Percentiles rank a stretch among this genome's conserved stretches.
Conservation (phyloP, 164 flowering plant genomes). For the Houttuynia cordata region DNA sequence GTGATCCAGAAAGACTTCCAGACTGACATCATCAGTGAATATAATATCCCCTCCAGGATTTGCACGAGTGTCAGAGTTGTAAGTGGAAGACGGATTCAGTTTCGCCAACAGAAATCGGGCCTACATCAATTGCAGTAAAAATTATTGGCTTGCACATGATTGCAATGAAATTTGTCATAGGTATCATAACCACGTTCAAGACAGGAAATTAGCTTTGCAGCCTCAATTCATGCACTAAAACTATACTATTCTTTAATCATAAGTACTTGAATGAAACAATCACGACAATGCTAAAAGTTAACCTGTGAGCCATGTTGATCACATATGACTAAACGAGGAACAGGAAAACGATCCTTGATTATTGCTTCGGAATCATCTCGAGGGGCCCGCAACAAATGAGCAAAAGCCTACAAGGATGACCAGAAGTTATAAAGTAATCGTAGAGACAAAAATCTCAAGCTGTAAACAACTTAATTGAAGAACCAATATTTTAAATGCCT, state of each 20-base stretch:
- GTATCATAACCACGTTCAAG: neutral
- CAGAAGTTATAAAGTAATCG: neutral
- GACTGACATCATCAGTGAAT: conserved; percentile 91
- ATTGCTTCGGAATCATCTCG: conserved; percentile 66
- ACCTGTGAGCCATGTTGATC: conserved; percentile 99
- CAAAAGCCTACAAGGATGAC: conserved; percentile 54
- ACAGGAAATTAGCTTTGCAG: neutral
- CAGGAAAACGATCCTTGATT: conserved; percentile 83
- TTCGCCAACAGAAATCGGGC: conserved; percentile 91
- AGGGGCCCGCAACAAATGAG: conserved; percentile 71
- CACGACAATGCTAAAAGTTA: conserved; percentile 2
- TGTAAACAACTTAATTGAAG: no score
- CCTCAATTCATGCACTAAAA: neutral
- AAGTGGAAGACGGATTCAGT: conserved; percentile 92
- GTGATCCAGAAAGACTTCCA: conserved; percentile 90
- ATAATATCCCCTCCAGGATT: conserved; percentile 62
- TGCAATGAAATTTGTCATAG: neutral
- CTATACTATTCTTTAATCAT: no score
- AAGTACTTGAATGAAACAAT: neutral
- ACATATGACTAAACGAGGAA: conserved; percentile 83
- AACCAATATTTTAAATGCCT: no score
- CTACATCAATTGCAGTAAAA: conserved; percentile 24
- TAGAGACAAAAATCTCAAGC: neutral
- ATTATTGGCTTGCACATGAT: no score
- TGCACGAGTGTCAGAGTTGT: conserved; percentile 49